Evolutionary conservation across 2,329 filamentous ascomycete species (phyloP).

Genomic region (Aquanectria penicillioides): DNA sequence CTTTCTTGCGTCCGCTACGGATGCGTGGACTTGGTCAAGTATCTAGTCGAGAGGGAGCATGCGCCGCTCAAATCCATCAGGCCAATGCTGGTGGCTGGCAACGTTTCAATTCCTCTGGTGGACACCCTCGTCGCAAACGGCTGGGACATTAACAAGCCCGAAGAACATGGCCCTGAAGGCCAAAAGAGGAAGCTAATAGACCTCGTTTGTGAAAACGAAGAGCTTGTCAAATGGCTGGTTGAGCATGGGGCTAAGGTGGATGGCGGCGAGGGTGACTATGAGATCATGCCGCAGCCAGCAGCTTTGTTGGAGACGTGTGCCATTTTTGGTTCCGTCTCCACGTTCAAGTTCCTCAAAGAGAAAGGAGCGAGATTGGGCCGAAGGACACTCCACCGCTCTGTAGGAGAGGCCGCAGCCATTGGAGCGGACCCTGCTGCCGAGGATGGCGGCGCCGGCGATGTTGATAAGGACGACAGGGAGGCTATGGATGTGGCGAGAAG

Average conservation of each 20-base stretch:
- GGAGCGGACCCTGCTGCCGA: background rate
- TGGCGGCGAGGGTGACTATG: slow-evolving; percentile 1
- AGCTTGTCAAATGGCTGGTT: slow-evolving; percentile 20
- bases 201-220: slow-evolving; percentile 3
- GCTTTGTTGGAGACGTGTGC: slow-evolving; percentile 10
- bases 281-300: slow-evolving; percentile 1
- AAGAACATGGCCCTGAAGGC: background rate
- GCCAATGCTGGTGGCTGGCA: background rate
- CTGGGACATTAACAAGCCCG: slow-evolving; percentile 20
- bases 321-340: slow-evolving; percentile 2
- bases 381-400: slow-evolving; percentile 4
- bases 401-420: background rate
- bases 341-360: background rate
- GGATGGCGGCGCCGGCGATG: background rate
- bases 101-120: slow-evolving; percentile 9
- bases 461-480: background rate
- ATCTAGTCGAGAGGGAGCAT: slow-evolving; percentile 4
- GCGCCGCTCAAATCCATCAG: background rate
- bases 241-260: slow-evolving; percentile 18
- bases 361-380: background rate
- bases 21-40: background rate
- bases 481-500: background rate
- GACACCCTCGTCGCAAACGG: slow-evolving; percentile 15
- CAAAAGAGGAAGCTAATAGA: slow-evolving; percentile 13
- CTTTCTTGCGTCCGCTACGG: background rate